A percentile compares a stretch with the other conserved stretches of the same genome.
phyloP scores from a whole-genome alignment of 2,329 filamentous ascomycete species.

The Neonectria coccinea region DNA sequence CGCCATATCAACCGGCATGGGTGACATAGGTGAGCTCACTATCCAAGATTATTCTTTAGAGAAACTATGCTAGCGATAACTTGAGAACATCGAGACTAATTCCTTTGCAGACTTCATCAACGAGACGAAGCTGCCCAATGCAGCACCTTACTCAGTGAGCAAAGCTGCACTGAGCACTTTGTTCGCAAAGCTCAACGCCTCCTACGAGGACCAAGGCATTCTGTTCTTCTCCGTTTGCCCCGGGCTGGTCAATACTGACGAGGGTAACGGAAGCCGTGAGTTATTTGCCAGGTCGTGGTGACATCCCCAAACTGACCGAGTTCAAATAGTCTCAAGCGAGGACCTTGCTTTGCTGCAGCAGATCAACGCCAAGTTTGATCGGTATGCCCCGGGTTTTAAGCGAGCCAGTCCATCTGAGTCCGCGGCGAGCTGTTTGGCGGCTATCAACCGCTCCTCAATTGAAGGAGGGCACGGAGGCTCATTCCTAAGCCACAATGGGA shows the following conservation, averaged over 20 bases:
- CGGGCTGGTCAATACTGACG: neutral
- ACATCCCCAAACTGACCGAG: neutral
- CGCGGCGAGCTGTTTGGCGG: neutral
- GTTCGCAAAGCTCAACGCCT: constrained; percentile 1
- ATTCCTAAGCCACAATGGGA: neutral
- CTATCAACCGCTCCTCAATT: neutral
- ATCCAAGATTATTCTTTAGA: neutral
- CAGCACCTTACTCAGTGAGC: neutral
- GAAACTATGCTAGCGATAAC: neutral
- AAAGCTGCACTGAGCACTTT: neutral
- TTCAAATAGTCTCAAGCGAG: neutral
- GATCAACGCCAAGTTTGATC: neutral
- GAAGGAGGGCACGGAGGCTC: constrained; percentile 7
- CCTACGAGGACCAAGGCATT: neutral
- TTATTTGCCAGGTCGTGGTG: neutral
- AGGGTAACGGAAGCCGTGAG: neutral
- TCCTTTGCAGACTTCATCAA: neutral
- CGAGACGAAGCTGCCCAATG: neutral
- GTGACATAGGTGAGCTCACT: neutral
- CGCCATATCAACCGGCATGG: neutral
- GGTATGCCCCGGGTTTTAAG: neutral
- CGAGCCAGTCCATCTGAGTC: neutral
- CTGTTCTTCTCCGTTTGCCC: neutral
- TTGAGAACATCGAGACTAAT: neutral
- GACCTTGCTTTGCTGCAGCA: neutral